These are phyloP conservation scores for Annulohypoxylon nitens DNA, from an alignment of 495 filamentous ascomycete species.

Conservation along the genomic window DNA sequence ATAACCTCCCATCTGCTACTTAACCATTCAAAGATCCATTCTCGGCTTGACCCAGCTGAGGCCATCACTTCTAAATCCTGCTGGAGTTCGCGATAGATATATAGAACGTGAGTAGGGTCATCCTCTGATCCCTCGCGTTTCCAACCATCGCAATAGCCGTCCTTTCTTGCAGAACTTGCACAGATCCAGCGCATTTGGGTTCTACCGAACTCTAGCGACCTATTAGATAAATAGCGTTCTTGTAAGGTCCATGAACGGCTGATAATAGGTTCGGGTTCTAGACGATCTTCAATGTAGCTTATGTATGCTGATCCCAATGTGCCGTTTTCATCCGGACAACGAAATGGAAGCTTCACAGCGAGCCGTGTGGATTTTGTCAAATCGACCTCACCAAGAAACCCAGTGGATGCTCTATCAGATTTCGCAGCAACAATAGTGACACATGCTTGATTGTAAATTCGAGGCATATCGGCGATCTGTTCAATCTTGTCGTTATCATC, in stretches of 20 bases:
- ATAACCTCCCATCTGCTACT: constrained; percentile 1
- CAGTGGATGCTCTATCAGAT: neutral
- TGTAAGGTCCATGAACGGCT: constrained; percentile 17
- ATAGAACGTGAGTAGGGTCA: constrained; percentile 8
- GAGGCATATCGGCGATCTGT: constrained; percentile 19
- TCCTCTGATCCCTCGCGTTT: neutral
- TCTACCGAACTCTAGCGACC: constrained; percentile 7
- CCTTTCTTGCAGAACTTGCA: constrained; percentile 1
- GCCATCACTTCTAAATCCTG: constrained; percentile 11
- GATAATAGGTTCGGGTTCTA: constrained; percentile 5
- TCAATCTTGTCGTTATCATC: constrained; percentile 3
- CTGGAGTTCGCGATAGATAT: constrained; percentile 17
- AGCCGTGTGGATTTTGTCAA: neutral
- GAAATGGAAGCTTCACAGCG: constrained; percentile 22
- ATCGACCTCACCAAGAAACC: constrained; percentile 13
- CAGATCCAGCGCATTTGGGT: constrained; percentile 17
- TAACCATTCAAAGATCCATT: constrained; percentile 23
- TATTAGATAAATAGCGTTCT: constrained; percentile 15
- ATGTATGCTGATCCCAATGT: constrained; percentile 10
- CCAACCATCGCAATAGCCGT: constrained; percentile 23
- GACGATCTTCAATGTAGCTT: constrained; percentile 8
- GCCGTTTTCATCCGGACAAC: constrained; percentile 12
- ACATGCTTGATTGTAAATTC: constrained; percentile 1
- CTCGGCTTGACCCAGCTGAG: neutral
- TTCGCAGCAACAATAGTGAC: constrained; percentile 14